These are phyloP conservation scores for Chlamydomonas incerta DNA, from an alignment of 139 green algal genomes.

Conservation along the genomic window DNA sequence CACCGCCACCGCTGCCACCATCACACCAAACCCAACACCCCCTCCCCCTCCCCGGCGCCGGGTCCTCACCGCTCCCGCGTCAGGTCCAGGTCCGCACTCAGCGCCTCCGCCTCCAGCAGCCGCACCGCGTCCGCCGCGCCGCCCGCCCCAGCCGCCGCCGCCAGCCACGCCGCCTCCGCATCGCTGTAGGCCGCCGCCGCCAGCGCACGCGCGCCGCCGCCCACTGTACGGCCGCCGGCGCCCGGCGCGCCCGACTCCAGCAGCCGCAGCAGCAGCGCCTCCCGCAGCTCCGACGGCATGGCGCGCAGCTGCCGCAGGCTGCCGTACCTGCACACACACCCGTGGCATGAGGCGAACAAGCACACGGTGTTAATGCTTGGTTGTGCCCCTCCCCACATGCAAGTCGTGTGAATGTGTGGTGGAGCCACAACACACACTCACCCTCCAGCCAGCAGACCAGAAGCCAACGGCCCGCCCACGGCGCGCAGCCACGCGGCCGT, in stretches of 20 bases:
- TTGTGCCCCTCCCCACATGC: too few relatives aligned
- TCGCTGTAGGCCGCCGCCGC: constrained; percentile 20
- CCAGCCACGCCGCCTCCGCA: neutral
- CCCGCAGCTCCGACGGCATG: constrained; percentile 19
- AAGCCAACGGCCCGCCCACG: constrained; percentile 1
- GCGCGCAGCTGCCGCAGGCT: neutral
- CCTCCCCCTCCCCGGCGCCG: too few relatives aligned
- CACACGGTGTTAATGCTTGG: too few relatives aligned
- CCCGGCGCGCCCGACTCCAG: neutral
- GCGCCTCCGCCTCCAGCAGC: neutral
- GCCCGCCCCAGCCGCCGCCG: neutral
- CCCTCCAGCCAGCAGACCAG: constrained; percentile 18
- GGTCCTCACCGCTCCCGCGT: neutral
- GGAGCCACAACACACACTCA: too few relatives aligned
- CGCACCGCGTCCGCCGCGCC: neutral
- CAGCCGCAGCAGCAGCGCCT: constrained; percentile 36
- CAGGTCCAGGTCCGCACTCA: constrained; percentile 22
- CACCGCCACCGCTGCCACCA: too few relatives aligned
- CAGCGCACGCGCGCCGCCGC: neutral
- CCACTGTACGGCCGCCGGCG: neutral
- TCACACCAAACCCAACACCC: too few relatives aligned
- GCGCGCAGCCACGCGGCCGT: constrained; percentile 1
- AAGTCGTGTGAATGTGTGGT: too few relatives aligned
- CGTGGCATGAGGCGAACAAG: too few relatives aligned
- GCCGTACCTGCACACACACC: neutral